Evolutionary conservation across 305 asterid genomes (phyloP), one percentile per base, ranked within the genome.

Genomic region (Fraxinus albicans): DNA sequence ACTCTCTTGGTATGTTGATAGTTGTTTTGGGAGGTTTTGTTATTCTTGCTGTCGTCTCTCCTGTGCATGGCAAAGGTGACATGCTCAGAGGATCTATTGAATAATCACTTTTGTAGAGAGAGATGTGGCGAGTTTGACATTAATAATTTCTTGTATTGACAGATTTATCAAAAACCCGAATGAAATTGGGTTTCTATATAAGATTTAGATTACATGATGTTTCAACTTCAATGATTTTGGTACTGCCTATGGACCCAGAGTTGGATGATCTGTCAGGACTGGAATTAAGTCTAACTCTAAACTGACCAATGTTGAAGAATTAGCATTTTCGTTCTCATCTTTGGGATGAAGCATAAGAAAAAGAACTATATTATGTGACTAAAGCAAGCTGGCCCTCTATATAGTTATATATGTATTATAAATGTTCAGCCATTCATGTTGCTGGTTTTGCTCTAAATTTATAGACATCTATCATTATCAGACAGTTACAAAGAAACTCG

Each of bases 21-120:
- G 88, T 92, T 67, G 90, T 89, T 75, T 63, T 63, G 72, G 95
- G 95, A 77, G 98, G 98, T 36, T 88, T 94, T 60, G 98, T 96
- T 77, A 81, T 92, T 84, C 98, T 94, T 67, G 99, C 97, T 25
- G 85, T 90, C 15, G 7, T 63, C 34, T 63, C 72, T 50, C 95
- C 95, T 1, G 87, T 86, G 40, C 77, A 85, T 73, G 91, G 91
- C 8, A 89, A 82, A 80, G 89, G 84, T 31, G 93, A 90, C 21
- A 53, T 77, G 65, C 82, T 80, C 72, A 63, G 72, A 77, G 89
- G 60, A 31, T 75, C 87, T 19, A 27, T 55, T 75, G 86, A 76
- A 76, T 82, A 84, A 80, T 29, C 38, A 4, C 34, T 69, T 12
- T 27, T 63, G 33, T 63, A 94, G 98, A 63, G 6, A 58, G 70